Base-by-base conservation (phyloP, 1,284 basidiomycete species). In the Cerrena zonata region DNA sequence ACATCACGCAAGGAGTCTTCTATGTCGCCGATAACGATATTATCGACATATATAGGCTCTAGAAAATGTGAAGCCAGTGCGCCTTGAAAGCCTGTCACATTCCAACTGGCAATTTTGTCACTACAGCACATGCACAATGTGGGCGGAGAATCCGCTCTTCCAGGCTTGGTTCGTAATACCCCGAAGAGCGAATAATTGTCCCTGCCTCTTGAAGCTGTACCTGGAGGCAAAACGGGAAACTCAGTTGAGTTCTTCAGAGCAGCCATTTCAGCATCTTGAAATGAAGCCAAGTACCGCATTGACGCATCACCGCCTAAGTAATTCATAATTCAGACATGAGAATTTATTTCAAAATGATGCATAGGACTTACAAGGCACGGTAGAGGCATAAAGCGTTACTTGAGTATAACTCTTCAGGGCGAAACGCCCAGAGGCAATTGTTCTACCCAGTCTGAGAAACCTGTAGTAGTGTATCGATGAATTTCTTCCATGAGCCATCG, bases 81-180 rank as follows among this genome's bases (percentile, higher is more conserved):
- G 2, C 93, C 93, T 63, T 94, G 91, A n/a, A 94, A 71, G 0
- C 93, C 93, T 1, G 91, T 68, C 0, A 86, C 79, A 54, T 73
- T 79, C 90, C 91, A 96, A 1, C 76, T 68, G 0, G 90, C 89
- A 40, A 96, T 85, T 68, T 96, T 96, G 68, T 96, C 93, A 57
- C 87, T 91, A 67, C 93, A 95, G 0, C 89, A 89, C 81, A 94
- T 89, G 56, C 79, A 91, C 1, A 78, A 67, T 1, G 92, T 90
- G 0, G 84, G 81, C 0, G 84, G 84, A 0, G 89, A 86, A 63
- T 95, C 93, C 0, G 88, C 83, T 48, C 93, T 81, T 7, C 89
- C 92, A 1, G 93, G 93, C 64, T 95, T 96, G 1, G 93, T 94
- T 24, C 93, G 83, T 38, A 95, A 69, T 12, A 87, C 84, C 5